Percentiles rank a stretch among this genome's conserved stretches.
Conservation (phyloP, 306 rosid species). For the Sicyos baderoa region DNA sequence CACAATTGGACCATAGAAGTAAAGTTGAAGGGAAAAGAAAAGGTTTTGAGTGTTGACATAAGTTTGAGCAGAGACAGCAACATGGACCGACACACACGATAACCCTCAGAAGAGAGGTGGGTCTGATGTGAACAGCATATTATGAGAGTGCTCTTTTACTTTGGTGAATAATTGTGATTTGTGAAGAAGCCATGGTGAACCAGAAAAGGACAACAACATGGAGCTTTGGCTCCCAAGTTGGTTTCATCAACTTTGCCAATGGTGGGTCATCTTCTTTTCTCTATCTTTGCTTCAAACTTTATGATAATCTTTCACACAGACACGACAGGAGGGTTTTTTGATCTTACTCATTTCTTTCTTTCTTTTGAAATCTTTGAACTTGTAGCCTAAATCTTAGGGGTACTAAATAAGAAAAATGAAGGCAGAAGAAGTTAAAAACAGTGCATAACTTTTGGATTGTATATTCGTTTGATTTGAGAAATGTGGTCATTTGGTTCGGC, state of each 20-base stretch:
- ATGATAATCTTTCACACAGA: constrained; percentile 10
- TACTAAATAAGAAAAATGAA: not conserved
- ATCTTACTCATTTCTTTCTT: not conserved
- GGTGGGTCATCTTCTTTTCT: constrained; percentile 9
- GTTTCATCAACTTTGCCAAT: constrained; percentile 10
- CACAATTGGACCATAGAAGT: too few species aligned
- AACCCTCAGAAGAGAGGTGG: too few species aligned
- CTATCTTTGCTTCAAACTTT: constrained; percentile 8
- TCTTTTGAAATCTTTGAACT: not conserved
- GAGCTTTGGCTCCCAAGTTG: constrained; percentile 9
- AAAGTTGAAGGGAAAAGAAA: too few species aligned
- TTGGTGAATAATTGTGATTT: not conserved
- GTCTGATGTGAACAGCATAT: constrained; percentile 13
- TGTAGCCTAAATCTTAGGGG: constrained; percentile 5
- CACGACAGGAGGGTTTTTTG: not conserved
- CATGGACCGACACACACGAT: too few species aligned
- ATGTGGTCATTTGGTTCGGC: constrained; percentile 15
- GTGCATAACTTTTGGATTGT: not conserved
- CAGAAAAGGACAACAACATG: constrained; percentile 9
- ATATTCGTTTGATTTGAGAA: not conserved
- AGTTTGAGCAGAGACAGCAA: too few species aligned
- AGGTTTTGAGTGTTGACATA: too few species aligned
- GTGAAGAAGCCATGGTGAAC: constrained; percentile 11
- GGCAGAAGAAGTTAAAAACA: not conserved
- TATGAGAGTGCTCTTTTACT: not conserved